These are phyloP conservation scores for Citrullus mucosospermus DNA, from an alignment of 306 rosid genomes.

Conservation along the genomic window DNA sequence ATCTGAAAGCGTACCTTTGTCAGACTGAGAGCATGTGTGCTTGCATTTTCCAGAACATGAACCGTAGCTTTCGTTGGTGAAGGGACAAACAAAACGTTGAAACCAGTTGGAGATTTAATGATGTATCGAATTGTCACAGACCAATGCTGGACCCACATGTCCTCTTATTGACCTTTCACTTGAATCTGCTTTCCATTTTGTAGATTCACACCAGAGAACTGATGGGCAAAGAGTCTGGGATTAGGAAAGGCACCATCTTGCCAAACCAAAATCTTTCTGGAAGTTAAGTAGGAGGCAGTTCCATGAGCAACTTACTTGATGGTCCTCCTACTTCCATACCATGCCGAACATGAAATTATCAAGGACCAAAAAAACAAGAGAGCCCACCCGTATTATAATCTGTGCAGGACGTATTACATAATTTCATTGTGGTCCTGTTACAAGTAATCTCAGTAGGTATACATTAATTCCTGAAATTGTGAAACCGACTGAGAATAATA, in stretches of 20 bases:
- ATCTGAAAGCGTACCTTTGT: conserved; percentile 1
- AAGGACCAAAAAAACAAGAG: not conserved
- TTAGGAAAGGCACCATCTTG: not conserved
- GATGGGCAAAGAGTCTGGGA: not conserved
- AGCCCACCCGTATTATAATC: not conserved
- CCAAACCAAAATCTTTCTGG: not conserved
- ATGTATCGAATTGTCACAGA: not conserved
- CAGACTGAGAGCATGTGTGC: conserved; percentile 5
- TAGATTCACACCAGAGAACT: not conserved
- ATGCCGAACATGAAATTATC: not conserved
- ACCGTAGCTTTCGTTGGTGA: not conserved
- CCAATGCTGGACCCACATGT: conserved; percentile 6
- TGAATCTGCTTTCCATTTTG: not conserved
- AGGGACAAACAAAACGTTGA: not conserved
- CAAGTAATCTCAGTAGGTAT: not conserved
- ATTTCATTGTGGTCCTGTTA: not conserved
- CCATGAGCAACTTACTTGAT: not conserved
- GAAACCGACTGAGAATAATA: not conserved
- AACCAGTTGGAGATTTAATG: not conserved
- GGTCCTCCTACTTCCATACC: not conserved
- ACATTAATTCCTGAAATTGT: not conserved
- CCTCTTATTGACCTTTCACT: not conserved
- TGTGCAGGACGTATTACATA: not conserved
- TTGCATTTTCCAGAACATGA: conserved; percentile 6
- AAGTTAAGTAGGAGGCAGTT: not conserved